Evolutionary conservation across 2,329 filamentous ascomycete genomes (phyloP).

Genomic region (Emericellopsis atlantica): DNA sequence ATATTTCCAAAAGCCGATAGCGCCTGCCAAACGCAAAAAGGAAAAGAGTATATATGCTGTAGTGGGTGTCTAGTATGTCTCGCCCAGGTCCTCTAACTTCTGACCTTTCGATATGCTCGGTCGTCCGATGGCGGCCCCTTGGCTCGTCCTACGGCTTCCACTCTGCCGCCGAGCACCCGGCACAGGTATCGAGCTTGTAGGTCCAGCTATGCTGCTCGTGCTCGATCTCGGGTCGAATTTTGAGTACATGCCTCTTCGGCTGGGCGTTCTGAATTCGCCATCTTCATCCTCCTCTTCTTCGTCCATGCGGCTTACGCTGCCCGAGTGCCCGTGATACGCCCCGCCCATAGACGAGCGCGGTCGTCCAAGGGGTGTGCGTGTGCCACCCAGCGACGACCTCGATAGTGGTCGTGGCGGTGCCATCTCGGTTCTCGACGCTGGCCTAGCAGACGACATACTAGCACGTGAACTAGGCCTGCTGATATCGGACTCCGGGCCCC

Average conservation of each 20-base stretch:
- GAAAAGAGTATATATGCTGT: too few relatives aligned
- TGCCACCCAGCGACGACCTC: conserved; percentile 45
- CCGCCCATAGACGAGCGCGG: conserved; percentile 61
- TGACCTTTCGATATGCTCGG: conserved; percentile 19
- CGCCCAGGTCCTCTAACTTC: conserved; percentile 36
- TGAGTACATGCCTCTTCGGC: conserved; percentile 39
- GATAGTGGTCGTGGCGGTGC: conserved; percentile 49
- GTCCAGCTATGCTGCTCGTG: conserved; percentile 24
- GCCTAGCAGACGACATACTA: conserved; percentile 43
- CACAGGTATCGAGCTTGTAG: conserved; percentile 32
- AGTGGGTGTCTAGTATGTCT: conserved; percentile 30
- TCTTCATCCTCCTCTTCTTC: conserved; percentile 27
- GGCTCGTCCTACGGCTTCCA: conserved; percentile 26
- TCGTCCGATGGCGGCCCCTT: conserved; percentile 17
- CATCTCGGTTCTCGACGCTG: conserved; percentile 40
- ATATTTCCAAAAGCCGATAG: too few relatives aligned
- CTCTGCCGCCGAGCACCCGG: conserved; percentile 30
- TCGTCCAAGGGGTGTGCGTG: conserved; percentile 54
- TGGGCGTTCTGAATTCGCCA: conserved; percentile 36
- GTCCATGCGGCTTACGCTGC: conserved; percentile 44
- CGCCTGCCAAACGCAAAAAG: too few relatives aligned
- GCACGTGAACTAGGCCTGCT: conserved; percentile 62
- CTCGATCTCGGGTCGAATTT: conserved; percentile 29
- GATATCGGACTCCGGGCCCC: conserved; percentile 31
- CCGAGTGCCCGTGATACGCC: conserved; percentile 43